A percentile compares a stretch with the other conserved stretches of the same genome.
Evolutionary conservation across 2,329 filamentous ascomycete species (phyloP).

Genomic region (Fusarium sp.): DNA sequence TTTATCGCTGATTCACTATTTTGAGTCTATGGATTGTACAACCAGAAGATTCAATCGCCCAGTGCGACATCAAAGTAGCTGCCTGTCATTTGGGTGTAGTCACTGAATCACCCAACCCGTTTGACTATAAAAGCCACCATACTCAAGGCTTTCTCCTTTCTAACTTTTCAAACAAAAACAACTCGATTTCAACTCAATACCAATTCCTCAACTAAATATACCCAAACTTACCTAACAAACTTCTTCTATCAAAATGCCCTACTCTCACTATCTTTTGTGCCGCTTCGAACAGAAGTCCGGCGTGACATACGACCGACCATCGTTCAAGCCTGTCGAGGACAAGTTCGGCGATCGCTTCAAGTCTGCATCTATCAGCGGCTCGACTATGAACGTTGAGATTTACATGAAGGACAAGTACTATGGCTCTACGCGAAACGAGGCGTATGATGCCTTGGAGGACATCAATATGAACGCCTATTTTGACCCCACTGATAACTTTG

Average conservation of each 20-base stretch:
- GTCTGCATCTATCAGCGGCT: background rate
- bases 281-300: background rate
- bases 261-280: too few species aligned
- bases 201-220: too few species aligned
- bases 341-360: background rate
- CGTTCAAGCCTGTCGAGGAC: too few species aligned
- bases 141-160: background rate
- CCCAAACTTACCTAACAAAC: too few species aligned
- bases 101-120: background rate
- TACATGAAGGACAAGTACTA: too few species aligned
- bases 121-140: background rate
- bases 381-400: background rate
- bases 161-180: background rate
- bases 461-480: background rate
- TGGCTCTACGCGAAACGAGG: background rate
- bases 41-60: accelerated
- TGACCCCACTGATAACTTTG: background rate
- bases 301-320: too few species aligned
- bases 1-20: background rate
- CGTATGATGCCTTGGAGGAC: background rate
- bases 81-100: background rate
- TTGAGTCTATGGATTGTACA: accelerated
- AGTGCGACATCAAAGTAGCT: accelerated
- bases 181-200: too few species aligned
- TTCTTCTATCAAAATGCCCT: background rate